Conservation (phyloP, 345 rosid genomes). For the Aquilaria malaccensis region DNA sequence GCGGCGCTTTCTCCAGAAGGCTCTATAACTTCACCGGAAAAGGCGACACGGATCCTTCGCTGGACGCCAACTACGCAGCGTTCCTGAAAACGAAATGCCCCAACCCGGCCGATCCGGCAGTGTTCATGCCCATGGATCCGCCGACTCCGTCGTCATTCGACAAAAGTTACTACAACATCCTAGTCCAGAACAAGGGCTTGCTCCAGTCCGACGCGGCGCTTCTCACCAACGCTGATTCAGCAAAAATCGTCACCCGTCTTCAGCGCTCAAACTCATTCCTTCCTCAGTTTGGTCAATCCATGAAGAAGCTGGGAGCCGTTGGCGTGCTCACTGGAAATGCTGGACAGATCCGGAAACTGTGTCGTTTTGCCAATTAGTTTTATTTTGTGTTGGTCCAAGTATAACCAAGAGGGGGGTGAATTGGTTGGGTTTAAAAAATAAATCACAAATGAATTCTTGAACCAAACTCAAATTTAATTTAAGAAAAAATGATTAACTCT, state of each 20-base stretch:
- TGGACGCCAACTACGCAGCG: slow-evolving; percentile 30
- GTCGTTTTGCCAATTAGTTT: slow-evolving; percentile 25
- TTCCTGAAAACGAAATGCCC: slow-evolving; percentile 33
- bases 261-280: slow-evolving; percentile 27
- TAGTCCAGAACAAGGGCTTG: slow-evolving; percentile 29
- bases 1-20: slow-evolving; percentile 34
- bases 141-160: slow-evolving; percentile 32
- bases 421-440: no score
- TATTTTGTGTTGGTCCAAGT: no score
- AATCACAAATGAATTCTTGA: no score
- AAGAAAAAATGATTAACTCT: no score
- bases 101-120: slow-evolving; percentile 16
- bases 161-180: slow-evolving; percentile 28
- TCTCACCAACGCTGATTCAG: slow-evolving; percentile 32
- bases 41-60: slow-evolving; percentile 45
- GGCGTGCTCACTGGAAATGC: slow-evolving; percentile 24
- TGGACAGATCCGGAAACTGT: slow-evolving; percentile 48
- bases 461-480: no score
- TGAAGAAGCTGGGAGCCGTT: slow-evolving; percentile 43
- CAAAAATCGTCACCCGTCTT: slow-evolving; percentile 10
- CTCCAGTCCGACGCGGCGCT: slow-evolving; percentile 46
- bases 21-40: slow-evolving; percentile 54
- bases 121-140: slow-evolving; percentile 42
- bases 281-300: slow-evolving; percentile 34
- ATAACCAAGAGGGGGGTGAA: no score